Conservation (phyloP, 306 rosid genomes). For the Lablab purpureus region DNA sequence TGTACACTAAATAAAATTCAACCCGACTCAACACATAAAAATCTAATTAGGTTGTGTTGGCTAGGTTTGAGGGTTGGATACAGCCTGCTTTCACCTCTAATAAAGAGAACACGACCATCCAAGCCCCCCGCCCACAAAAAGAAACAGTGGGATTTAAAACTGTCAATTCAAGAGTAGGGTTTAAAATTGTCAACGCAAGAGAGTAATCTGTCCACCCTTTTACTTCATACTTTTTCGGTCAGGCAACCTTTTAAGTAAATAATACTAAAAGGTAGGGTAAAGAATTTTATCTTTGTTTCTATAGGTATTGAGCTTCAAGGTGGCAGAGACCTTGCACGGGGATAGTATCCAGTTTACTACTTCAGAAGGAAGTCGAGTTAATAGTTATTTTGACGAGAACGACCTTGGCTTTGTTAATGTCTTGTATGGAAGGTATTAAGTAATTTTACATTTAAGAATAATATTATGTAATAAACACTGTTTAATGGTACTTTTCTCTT, state of each 20-base stretch:
- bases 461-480: slow-evolving; percentile 2
- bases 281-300: slow-evolving; percentile 44
- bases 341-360: slow-evolving; percentile 48
- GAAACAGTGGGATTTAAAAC: background rate
- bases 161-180: background rate
- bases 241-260: slow-evolving; percentile 12
- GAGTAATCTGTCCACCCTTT: slow-evolving; percentile 20
- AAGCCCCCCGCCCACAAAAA: background rate
- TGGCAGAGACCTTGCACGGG: slow-evolving; percentile 51
- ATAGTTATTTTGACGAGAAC: slow-evolving; percentile 59
- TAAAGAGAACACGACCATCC: slow-evolving; percentile 16
- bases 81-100: background rate
- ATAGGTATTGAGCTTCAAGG: slow-evolving; percentile 77
- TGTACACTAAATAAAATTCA: no score
- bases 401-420: slow-evolving; percentile 74
- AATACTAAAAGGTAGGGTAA: slow-evolving; percentile 24
- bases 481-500: background rate
- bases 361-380: slow-evolving; percentile 60
- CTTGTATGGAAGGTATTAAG: slow-evolving; percentile 80
- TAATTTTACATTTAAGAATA: slow-evolving; percentile 28
- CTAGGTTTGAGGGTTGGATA: no score
- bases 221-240: slow-evolving; percentile 9
- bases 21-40: no score
- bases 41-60: no score
- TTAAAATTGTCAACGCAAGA: slow-evolving; percentile 12